Base-by-base conservation (phyloP, 148 eudicot species). In the Cornus controversa region DNA sequence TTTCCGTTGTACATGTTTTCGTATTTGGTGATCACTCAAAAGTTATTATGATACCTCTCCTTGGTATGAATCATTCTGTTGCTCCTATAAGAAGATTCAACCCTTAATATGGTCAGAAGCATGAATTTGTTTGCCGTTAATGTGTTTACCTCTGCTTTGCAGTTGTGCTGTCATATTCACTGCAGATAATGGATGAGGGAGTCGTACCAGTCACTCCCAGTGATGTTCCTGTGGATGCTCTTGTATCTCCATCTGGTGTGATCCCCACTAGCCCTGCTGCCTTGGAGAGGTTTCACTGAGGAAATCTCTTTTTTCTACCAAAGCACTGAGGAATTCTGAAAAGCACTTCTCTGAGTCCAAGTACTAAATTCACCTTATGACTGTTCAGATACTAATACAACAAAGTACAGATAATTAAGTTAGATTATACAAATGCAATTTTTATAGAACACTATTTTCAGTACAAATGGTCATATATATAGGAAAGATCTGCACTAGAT, bases 31-130 rank as follows among this genome's bases (percentile, higher is more conserved):
- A 74, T 74, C 45, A 60, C 75, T 73, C 64, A 72, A 81, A 72
- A 96, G 99, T n/a, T 96, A 96, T 74, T 96, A 96, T 20, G 99
- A 96, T 77, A 92, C 99, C 99, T 62, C 82, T 96, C 37, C 86
- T 89, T 72, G 88, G 99, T 93, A 84, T 10, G 83, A 70, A 22
- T 37, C 40, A 37, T 25, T 57, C 50, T 25, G n/a, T 70, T 58
- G 25, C 18, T 79, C 31, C 8, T 14, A 29, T 73, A 40, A 9
- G 27, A 1, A 25, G 45, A 64, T 63, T 20, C 6, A 27, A 10
- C 70, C 70, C 27, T 27, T 26, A 22, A 26, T 27, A 65, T 66
- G 6, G 8, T 40, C 45, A 6, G 45, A 40, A 4, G 45, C 34
- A 31, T 36, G 2, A 26, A 67, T 40, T 37, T 10, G 63, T 47